Percentiles rank a stretch among this genome's conserved stretches.
These are phyloP conservation scores for Ceratocystis diversiconidia DNA, from an alignment of 2,329 filamentous ascomycete species.

Conservation along the genomic window DNA sequence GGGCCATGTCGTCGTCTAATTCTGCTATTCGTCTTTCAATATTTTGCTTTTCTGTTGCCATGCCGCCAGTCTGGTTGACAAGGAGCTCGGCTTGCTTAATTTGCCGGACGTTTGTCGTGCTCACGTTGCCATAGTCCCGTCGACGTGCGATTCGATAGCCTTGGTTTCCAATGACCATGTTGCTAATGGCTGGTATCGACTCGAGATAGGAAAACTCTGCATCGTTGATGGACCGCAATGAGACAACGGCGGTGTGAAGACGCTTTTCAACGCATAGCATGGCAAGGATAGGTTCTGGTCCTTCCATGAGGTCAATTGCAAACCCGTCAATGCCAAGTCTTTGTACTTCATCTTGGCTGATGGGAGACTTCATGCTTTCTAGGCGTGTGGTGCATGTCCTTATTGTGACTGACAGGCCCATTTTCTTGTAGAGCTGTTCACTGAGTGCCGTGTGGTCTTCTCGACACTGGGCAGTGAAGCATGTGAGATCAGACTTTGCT, in stretches of 20 bases:
- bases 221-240: constrained; percentile 47
- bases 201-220: constrained; percentile 54
- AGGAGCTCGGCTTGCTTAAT: constrained; percentile 45
- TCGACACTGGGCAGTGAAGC: constrained; percentile 61
- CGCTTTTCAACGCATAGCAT: constrained; percentile 69
- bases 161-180: constrained; percentile 55
- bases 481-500: constrained; percentile 39
- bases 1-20: constrained; percentile 25
- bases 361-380: constrained; percentile 38
- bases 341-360: constrained; percentile 41
- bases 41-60: constrained; percentile 48
- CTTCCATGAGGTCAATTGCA: constrained; percentile 63
- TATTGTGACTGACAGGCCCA: constrained; percentile 59
- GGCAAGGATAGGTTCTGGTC: constrained; percentile 68
- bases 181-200: constrained; percentile 41
- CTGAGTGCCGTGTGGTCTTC: constrained; percentile 64
- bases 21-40: constrained; percentile 41
- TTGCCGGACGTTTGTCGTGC: constrained; percentile 53
- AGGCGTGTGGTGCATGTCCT: constrained; percentile 46
- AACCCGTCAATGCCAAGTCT: constrained; percentile 61
- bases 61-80: constrained; percentile 69
- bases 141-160: constrained; percentile 54
- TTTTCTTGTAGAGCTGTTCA: constrained; percentile 44
- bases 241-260: constrained; percentile 55
- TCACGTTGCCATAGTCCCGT: constrained; percentile 64